These are phyloP conservation scores for Keithomyces neogunnii DNA, from an alignment of 2,329 filamentous ascomycete species.

Conservation along the genomic window DNA sequence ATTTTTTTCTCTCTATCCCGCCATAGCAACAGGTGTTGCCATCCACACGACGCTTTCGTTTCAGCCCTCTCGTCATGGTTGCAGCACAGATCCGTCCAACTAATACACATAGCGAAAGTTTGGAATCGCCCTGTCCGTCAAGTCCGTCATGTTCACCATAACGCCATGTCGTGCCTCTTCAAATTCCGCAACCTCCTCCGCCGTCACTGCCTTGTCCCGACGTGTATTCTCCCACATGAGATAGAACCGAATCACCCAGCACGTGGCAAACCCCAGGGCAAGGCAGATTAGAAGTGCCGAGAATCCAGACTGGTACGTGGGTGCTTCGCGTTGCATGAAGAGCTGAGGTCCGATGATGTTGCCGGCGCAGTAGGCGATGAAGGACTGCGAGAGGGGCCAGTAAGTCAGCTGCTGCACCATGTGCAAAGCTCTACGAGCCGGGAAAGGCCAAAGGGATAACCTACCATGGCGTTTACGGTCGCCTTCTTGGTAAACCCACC, in stretches of 20 bases:
- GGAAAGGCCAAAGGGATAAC: conserved; percentile 14
- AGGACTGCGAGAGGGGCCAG: conserved; percentile 22
- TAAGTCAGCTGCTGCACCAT: too few species aligned
- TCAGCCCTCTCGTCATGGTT: too few species aligned
- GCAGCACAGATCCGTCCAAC: neutral
- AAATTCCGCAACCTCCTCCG: conserved; percentile 1
- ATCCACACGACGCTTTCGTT: too few species aligned
- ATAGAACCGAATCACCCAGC: conserved; percentile 39
- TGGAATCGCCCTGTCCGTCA: conserved; percentile 46
- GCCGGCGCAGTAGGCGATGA: conserved; percentile 51
- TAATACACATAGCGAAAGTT: conserved; percentile 44
- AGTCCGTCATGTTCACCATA: conserved; percentile 26
- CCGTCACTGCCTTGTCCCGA: conserved; percentile 30
- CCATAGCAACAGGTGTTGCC: neutral
- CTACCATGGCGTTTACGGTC: conserved; percentile 42
- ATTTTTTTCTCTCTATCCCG: too few species aligned
- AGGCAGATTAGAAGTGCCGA: conserved; percentile 54
- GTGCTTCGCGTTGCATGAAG: conserved; percentile 47
- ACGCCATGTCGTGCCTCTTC: conserved; percentile 3
- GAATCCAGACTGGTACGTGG: conserved; percentile 53
- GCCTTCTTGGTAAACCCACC: conserved; percentile 57
- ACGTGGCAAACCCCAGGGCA: conserved; percentile 33
- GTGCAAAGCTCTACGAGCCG: neutral
- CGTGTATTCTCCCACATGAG: conserved; percentile 42
- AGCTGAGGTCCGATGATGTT: conserved; percentile 55